phyloP scores from a whole-genome alignment of 352 stramenopile genomes.

The Plasmopara viticola region DNA sequence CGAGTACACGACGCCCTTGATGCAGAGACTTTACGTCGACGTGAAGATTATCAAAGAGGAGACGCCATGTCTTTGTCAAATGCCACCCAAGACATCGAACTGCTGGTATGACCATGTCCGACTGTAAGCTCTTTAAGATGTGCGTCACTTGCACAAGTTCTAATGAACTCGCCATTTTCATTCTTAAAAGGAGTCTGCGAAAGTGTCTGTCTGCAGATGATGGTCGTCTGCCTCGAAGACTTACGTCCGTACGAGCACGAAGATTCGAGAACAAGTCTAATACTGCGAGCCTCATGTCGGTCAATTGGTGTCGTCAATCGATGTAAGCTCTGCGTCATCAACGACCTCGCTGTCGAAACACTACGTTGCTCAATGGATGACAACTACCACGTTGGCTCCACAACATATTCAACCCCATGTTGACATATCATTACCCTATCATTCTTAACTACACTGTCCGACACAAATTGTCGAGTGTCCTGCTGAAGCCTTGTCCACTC shows the following conservation, averaged over 20 bases:
- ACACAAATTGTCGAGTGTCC: background rate
- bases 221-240: slow-evolving; percentile 38
- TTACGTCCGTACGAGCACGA: slow-evolving; percentile 41
- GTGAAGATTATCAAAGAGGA: slow-evolving; percentile 63
- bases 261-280: slow-evolving; percentile 64
- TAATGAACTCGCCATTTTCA: slow-evolving; percentile 16
- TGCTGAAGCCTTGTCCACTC: slow-evolving; percentile 8
- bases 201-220: slow-evolving; percentile 36
- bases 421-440: slow-evolving; percentile 4
- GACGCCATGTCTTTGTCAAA: slow-evolving; percentile 74
- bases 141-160: slow-evolving; percentile 33
- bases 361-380: slow-evolving; percentile 65
- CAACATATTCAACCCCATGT: slow-evolving; percentile 63
- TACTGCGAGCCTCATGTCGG: slow-evolving; percentile 46
- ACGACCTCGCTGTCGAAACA: slow-evolving; percentile 25
- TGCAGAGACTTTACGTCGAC: slow-evolving; percentile 67
- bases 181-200: slow-evolving; percentile 33
- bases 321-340: slow-evolving; percentile 19
- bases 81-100: slow-evolving; percentile 71
- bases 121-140: slow-evolving; percentile 63
- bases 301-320: slow-evolving; percentile 23
- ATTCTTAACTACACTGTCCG: background rate
- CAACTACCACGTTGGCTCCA: slow-evolving; percentile 64
- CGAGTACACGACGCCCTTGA: slow-evolving; percentile 43
- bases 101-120: slow-evolving; percentile 67